Evolutionary conservation across 257 asterid genomes (phyloP).

Genomic region (Forsythia viridissima): DNA sequence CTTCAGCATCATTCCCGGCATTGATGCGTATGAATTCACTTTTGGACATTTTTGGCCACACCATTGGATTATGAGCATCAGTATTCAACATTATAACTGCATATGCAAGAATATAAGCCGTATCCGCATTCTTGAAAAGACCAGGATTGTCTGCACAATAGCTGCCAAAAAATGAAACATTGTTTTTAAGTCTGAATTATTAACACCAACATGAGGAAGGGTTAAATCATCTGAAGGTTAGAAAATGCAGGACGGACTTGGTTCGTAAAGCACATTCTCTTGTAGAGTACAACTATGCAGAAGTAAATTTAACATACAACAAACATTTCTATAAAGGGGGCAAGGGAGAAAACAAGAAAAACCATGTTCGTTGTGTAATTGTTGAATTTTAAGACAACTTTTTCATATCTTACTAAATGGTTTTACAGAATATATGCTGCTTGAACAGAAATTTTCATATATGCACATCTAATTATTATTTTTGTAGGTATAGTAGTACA

Average conservation of each 20-base stretch:
- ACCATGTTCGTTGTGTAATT: neutral
- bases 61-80: slow-evolving; percentile 99
- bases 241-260: slow-evolving; percentile 16
- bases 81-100: slow-evolving; percentile 98
- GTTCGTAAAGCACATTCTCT: neutral
- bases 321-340: neutral
- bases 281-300: slow-evolving; percentile 12
- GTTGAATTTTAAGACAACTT: neutral
- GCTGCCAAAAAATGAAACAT: slow-evolving; percentile 48
- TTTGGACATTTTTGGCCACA: slow-evolving; percentile 98
- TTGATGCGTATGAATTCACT: slow-evolving; percentile 87
- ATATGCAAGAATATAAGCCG: slow-evolving; percentile 98
- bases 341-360: neutral
- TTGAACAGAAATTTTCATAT: neutral
- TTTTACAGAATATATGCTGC: neutral
- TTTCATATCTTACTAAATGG: neutral
- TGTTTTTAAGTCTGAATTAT: slow-evolving; percentile 28
- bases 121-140: slow-evolving; percentile 94
- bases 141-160: slow-evolving; percentile 95
- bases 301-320: neutral
- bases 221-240: slow-evolving; percentile 9
- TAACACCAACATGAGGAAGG: slow-evolving; percentile 10
- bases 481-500: neutral
- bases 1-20: slow-evolving; percentile 78
- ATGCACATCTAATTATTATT: neutral